phyloP scores from a whole-genome alignment of 768 basidiomycete genomes.

The Lactifluus volemus region DNA sequence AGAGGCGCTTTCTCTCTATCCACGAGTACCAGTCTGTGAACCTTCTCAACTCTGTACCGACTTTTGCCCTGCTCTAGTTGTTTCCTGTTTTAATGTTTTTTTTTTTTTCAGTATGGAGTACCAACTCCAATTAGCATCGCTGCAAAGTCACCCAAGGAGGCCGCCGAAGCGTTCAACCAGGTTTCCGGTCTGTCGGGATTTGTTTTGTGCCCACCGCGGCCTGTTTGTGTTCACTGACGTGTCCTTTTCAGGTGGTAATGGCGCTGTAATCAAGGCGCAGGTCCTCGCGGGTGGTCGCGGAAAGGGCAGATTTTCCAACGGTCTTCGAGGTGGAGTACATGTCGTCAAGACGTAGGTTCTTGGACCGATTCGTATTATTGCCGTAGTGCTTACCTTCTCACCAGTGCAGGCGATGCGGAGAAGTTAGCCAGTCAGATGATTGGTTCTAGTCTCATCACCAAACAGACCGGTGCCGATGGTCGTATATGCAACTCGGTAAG shows the following conservation, averaged over 20 bases:
- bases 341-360: conserved; percentile 68
- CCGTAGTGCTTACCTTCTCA: conserved; percentile 31
- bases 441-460: conserved; percentile 91
- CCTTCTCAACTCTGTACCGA: conserved; percentile 76
- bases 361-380: not conserved
- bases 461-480: conserved; percentile 91
- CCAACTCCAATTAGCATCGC: conserved; percentile 87
- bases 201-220: not conserved
- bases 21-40: conserved; percentile 98
- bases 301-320: conserved; percentile 94
- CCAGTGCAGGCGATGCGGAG: conserved; percentile 67
- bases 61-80: not conserved
- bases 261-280: conserved; percentile 96
- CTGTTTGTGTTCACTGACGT: not conserved
- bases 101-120: conserved; percentile 75
- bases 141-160: conserved; percentile 85
- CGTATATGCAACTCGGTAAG: conserved; percentile 89
- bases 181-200: conserved; percentile 49
- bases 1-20: conserved; percentile 89
- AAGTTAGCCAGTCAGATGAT: conserved; percentile 90
- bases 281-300: conserved; percentile 98
- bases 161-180: conserved; percentile 77
- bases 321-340: conserved; percentile 96
- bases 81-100: not conserved
- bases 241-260: conserved; percentile 47